Conservation (phyloP, 1,139 yeast species). For the Debaryomycetaceae sp. region DNA sequence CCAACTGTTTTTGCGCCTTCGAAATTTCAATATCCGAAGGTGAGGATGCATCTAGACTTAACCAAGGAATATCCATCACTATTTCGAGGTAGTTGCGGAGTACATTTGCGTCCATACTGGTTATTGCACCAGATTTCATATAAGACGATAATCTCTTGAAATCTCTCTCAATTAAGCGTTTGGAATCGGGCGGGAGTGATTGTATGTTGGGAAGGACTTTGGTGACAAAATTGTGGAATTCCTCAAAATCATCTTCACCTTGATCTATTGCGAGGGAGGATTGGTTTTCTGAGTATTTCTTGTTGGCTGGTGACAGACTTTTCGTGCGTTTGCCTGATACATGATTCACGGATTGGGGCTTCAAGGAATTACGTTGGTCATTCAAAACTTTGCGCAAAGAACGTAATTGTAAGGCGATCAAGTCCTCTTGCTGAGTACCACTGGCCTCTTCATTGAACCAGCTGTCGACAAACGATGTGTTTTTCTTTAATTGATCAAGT, state of each 20-base stretch:
- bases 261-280: conserved; percentile 24
- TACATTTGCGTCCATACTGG: conserved; percentile 65
- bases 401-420: conserved; percentile 51
- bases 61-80: conserved; percentile 61
- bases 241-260: conserved; percentile 34
- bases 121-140: conserved; percentile 33
- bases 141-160: conserved; percentile 50
- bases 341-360: conserved; percentile 3
- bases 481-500: conserved; percentile 20
- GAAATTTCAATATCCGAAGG: conserved; percentile 40
- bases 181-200: conserved; percentile 37
- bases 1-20: conserved; percentile 50
- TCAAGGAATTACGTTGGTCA: conserved; percentile 14
- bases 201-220: conserved; percentile 35
- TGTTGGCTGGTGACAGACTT: conserved; percentile 1
- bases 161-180: conserved; percentile 51
- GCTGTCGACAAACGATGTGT: conserved; percentile 27
- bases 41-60: conserved; percentile 22
- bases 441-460: conserved; percentile 42
- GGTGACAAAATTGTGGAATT: conserved; percentile 34
- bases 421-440: conserved; percentile 42
- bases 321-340: conserved; percentile 1
- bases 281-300: conserved; percentile 5
- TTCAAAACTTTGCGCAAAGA: conserved; percentile 46
- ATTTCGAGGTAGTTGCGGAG: conserved; percentile 62